These are phyloP conservation scores for Naganishia cerealis DNA, from an alignment of 1,284 basidiomycete species.

Conservation along the genomic window DNA sequence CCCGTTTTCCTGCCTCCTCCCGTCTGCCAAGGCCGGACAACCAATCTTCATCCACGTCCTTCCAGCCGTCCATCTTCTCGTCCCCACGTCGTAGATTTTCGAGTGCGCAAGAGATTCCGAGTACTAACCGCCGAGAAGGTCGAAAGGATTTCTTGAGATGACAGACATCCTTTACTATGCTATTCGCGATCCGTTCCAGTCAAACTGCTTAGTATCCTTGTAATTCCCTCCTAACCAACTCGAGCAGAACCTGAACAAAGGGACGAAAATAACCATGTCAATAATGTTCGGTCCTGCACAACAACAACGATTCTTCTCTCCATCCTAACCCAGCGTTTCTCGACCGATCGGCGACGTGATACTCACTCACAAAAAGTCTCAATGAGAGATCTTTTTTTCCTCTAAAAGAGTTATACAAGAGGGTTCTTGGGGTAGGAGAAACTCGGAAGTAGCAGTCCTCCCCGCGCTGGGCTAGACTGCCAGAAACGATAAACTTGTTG, in stretches of 20 bases:
- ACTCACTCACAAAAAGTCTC: conserved; percentile 33
- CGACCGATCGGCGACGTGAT: background rate
- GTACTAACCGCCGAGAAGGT: conserved; percentile 53
- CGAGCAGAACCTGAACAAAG: conserved; percentile 11
- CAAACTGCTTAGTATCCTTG: conserved; percentile 5
- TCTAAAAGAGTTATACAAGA: conserved; percentile 24
- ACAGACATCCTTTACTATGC: conserved; percentile 50
- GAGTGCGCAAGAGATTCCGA: background rate
- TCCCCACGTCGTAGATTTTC: background rate
- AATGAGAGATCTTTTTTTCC: conserved; percentile 26
- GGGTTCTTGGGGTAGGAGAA: conserved; percentile 12
- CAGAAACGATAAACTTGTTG: conserved; percentile 2
- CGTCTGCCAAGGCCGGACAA: background rate
- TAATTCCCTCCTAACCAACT: background rate
- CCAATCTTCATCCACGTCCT: conserved; percentile 1
- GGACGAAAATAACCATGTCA: conserved; percentile 14
- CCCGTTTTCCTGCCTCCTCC: background rate
- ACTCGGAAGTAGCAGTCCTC: background rate
- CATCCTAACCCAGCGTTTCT: background rate
- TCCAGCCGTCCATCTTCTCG: background rate
- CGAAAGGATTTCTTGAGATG: conserved; percentile 55
- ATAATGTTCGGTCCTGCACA: background rate
- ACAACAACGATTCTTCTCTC: background rate
- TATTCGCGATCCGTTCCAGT: conserved; percentile 18
- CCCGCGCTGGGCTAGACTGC: background rate